Base-by-base conservation (phyloP, 768 basidiomycete genomes). In the Flagelloscypha sp. region DNA sequence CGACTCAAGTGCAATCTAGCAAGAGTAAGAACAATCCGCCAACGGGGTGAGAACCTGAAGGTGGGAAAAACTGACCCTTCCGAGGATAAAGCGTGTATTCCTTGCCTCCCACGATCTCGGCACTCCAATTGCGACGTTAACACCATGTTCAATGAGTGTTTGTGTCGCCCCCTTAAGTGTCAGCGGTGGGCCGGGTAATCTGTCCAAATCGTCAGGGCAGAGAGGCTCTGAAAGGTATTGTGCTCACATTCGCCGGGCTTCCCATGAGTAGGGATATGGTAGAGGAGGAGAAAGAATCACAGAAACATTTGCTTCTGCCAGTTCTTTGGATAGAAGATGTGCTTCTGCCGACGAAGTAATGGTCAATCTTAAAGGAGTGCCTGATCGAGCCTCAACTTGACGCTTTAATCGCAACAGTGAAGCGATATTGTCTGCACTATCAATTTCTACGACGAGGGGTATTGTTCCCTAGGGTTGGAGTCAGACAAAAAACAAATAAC, bases 401-500 rank as follows among this genome's bases (percentile, higher is more conserved):
- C 62, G 57, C 56, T 86, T 87, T 46, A 89, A 58, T 15, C 70
- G 63, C 30, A 88, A 54, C 22, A 89, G 56, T 2, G 72, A 69
- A 3, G 79, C 76, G 69, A 88, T 86, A 18, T 77, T 69, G 47
- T 89, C 84, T 10, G 78, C 78, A 47, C 65, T 79, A 43, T 77
- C 61, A 5, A 79, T 78, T 24, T 79, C 69, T 12, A 86, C 58
- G 4, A 87, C 76, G 27, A 89, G 55, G 1, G 81, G 77, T 24
- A 83, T 57, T 7, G 73, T 58, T 12, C 81, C 79, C 72, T 80
- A 30, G 9, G 8, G 19, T 31, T 9, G n/a, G n/a, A n/a, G n/a
- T n/a, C n/a, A n/a, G n/a, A n/a, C n/a, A n/a, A n/a, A n/a, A n/a
- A n/a, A n/a, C n/a, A n/a, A n/a, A n/a, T n/a, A n/a, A n/a, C n/a